Evolutionary conservation across 1,139 yeast species (phyloP).

Genomic region (Scheffersomyces stambukii): DNA sequence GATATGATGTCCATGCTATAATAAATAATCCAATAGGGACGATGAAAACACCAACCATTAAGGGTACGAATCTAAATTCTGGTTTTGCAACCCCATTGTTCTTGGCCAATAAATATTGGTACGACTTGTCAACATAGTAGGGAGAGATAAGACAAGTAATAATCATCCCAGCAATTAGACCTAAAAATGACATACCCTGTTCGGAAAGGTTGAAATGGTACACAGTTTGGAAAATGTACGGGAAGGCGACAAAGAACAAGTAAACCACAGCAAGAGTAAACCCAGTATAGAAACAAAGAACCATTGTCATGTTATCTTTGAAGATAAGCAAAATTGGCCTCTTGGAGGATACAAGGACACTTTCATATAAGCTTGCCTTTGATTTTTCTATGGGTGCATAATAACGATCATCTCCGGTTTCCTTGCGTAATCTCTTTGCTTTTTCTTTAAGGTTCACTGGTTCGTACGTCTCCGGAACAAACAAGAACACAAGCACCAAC

Average conservation of each 20-base stretch:
- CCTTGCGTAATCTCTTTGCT: slow-evolving; percentile 42
- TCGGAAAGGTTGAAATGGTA: slow-evolving; percentile 36
- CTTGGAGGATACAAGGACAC: slow-evolving; percentile 36
- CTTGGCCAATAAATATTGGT: slow-evolving; percentile 16
- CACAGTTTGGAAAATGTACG: slow-evolving; percentile 47
- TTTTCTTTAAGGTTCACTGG: slow-evolving; percentile 41
- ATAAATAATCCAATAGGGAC: slow-evolving; percentile 36
- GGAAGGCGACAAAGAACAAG: slow-evolving; percentile 60
- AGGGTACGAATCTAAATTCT: slow-evolving; percentile 34
- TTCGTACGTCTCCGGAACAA: slow-evolving; percentile 50
- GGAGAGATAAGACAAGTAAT: slow-evolving; percentile 22
- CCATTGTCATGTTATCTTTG: slow-evolving; percentile 59
- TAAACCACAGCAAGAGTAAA: slow-evolving; percentile 57
- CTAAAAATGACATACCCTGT: slow-evolving; percentile 51
- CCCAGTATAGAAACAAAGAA: slow-evolving; percentile 61
- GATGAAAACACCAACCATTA: slow-evolving; percentile 31
- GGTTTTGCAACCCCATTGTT: slow-evolving; percentile 33
- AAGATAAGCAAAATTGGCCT: slow-evolving; percentile 53
- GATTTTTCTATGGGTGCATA: slow-evolving; percentile 47
- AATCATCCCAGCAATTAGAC: slow-evolving; percentile 47
- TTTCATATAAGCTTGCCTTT: slow-evolving; percentile 18
- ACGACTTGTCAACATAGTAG: slow-evolving; percentile 17
- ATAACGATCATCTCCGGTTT: slow-evolving; percentile 37
- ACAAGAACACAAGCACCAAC: slow-evolving; percentile 25
- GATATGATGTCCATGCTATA: slow-evolving; percentile 39